Evolutionary conservation across 164 flowering plant genomes (phyloP), one percentile per base, ranked within the genome.

Genomic region (Aristolochia californica): DNA sequence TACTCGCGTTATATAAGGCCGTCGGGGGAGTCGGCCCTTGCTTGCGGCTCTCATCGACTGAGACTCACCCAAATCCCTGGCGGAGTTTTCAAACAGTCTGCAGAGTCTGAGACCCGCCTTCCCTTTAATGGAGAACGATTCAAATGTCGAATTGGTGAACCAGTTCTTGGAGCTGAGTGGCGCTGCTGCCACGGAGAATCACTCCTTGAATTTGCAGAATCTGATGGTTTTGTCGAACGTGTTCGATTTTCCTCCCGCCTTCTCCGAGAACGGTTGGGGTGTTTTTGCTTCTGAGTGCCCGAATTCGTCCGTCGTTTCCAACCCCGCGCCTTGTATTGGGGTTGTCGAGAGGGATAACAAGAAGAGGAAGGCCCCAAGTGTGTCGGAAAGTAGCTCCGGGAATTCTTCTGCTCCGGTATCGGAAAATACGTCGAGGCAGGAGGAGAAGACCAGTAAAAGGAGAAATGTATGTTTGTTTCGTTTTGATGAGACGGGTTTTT

Each of bases 121-220:
- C 14, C 38, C 66, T 18, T 62, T 61, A 65, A 52, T 68, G 48
- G 70, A 67, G 43, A 56, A 64, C 71, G 68, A 74, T 49, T 56
- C 77, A n/a, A 70, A 56, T 64, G 53, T 74, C 57, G 78, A 78
- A 53, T 44, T 69, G 16, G 45, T 69, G 23, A 67, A 61, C 62
- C 71, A 73, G 30, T 40, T 67, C 38, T 11, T 24, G 21, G 71
- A 53, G 55, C 22, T 49, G 49, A 59, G 44, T 55, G 58, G 62
- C 25, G 61, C 25, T 57, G 38, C 49, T 12, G 47, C 62, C 22
- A 5, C 40, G 40, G 72, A 65, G 54, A 54, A 64, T 66, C 56
- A 67, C 23, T 49, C 27, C 27, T 12, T 16, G 26, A 26, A 50
- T 20, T 50, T 50, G 28, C 12, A 22, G 54, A 24, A 24, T n/a